phyloP scores from a whole-genome alignment of 2,329 filamentous ascomycete genomes.

The Aspergillus jensenii region DNA sequence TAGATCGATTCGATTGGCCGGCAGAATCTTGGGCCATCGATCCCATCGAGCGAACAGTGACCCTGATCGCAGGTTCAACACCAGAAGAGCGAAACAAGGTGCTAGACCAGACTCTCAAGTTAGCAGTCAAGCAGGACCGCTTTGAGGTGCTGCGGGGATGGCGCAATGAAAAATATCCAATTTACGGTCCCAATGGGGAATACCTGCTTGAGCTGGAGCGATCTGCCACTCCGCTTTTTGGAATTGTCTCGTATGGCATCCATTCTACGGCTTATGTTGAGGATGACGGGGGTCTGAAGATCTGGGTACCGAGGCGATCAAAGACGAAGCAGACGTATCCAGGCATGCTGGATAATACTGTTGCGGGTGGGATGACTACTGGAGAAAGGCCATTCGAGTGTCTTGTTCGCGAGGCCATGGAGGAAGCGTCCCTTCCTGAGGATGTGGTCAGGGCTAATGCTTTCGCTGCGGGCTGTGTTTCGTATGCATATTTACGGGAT shows the following conservation, averaged over 20 bases:
- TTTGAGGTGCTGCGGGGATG: constrained; percentile 77
- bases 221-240: constrained; percentile 71
- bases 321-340: constrained; percentile 81
- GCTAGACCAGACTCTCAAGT: constrained; percentile 58
- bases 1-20: constrained; percentile 46
- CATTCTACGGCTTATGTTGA: constrained; percentile 75
- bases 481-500: constrained; percentile 82
- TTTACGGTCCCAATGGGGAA: constrained; percentile 62
- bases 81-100: constrained; percentile 63
- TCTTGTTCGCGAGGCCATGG: constrained; percentile 78
- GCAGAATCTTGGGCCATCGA: constrained; percentile 62
- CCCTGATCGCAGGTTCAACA: constrained; percentile 57
- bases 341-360: constrained; percentile 92
- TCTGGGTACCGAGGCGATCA: constrained; percentile 83
- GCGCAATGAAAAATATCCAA: constrained; percentile 77
- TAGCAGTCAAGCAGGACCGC: constrained; percentile 67
- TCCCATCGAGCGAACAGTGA: constrained; percentile 60
- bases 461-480: constrained; percentile 67
- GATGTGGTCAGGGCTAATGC: constrained; percentile 63
- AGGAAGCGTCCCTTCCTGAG: constrained; percentile 81
- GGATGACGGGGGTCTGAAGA: constrained; percentile 59
- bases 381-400: constrained; percentile 79
- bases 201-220: constrained; percentile 74
- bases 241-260: constrained; percentile 74
- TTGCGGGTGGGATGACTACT: constrained; percentile 80